A percentile compares a stretch with the other conserved stretches of the same genome.
Conservation (phyloP, 2,329 filamentous ascomycete genomes). For the Mycosphaerella sp. region DNA sequence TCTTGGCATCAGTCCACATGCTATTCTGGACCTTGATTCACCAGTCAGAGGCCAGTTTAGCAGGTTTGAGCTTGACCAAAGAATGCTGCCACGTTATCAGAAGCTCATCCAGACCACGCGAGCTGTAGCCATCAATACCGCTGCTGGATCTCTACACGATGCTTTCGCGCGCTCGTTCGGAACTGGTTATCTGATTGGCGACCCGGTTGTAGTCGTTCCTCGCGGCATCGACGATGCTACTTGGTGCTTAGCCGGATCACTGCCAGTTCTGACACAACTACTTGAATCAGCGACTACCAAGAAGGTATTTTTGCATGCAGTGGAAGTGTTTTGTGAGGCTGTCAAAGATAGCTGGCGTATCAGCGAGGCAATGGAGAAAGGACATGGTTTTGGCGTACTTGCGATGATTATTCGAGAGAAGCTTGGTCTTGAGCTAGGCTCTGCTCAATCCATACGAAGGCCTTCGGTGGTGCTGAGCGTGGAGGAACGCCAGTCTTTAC, state of each 20-base stretch:
- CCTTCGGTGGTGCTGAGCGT: constrained; percentile 21
- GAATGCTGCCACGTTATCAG: constrained; percentile 43
- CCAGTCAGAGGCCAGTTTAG: constrained; percentile 4
- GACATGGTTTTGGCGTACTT: constrained; percentile 87
- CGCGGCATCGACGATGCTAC: constrained; percentile 84
- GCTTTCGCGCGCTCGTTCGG: constrained; percentile 77
- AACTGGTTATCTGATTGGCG: constrained; percentile 73
- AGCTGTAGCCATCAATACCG: constrained; percentile 79
- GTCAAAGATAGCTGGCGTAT: constrained; percentile 93
- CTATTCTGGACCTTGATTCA: constrained; percentile 68
- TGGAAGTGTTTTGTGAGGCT: constrained; percentile 78
- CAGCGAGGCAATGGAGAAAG: constrained; percentile 95
- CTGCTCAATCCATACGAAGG: constrained; percentile 25
- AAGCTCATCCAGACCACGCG: constrained; percentile 67
- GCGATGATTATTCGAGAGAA: constrained; percentile 79
- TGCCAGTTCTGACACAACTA: constrained; percentile 75
- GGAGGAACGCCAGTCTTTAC: constrained; percentile 48
- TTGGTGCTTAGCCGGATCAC: constrained; percentile 89
- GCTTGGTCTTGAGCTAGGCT: constrained; percentile 49
- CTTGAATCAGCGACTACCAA: constrained; percentile 68
- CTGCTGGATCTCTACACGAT: constrained; percentile 80
- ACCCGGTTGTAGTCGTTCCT: constrained; percentile 73
- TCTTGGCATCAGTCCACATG: constrained; percentile 73
- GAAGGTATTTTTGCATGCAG: constrained; percentile 66
- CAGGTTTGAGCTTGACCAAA: constrained; percentile 45